Evolutionary conservation across 306 rosid genomes (phyloP).

Genomic region (Begonia peltatifolia): DNA sequence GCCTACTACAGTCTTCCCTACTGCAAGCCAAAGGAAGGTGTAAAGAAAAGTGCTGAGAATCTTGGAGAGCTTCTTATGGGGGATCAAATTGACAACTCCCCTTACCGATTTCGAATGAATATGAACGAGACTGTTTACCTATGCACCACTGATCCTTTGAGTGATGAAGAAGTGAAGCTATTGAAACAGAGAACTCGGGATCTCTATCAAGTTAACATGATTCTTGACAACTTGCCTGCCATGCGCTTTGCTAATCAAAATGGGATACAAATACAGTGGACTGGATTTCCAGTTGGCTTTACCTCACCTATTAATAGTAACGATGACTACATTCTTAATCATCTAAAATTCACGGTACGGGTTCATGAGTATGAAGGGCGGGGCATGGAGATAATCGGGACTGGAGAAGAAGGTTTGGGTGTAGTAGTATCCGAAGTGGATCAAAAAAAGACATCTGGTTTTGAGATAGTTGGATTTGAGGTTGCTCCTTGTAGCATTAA

Average conservation of each 20-base stretch:
- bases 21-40: constrained; percentile 34
- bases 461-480: constrained; percentile 80
- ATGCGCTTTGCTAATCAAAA: constrained; percentile 64
- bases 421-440: constrained; percentile 57
- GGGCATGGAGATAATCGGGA: constrained; percentile 54
- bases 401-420: constrained; percentile 77
- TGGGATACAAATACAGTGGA: constrained; percentile 69
- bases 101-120: constrained; percentile 56
- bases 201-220: constrained; percentile 82
- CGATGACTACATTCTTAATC: constrained; percentile 69
- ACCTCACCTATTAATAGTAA: constrained; percentile 30
- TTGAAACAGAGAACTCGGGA: constrained; percentile 66
- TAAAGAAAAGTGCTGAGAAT: constrained; percentile 77
- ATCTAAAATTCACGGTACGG: constrained; percentile 61
- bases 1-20: constrained; percentile 76
- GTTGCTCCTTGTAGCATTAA: constrained; percentile 62
- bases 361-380: constrained; percentile 80
- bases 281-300: constrained; percentile 75
- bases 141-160: constrained; percentile 46
- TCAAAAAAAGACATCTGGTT: constrained; percentile 59
- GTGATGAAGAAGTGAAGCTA: constrained; percentile 53
- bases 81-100: constrained; percentile 69
- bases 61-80: constrained; percentile 82
- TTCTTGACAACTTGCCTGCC: constrained; percentile 72
- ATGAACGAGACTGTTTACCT: constrained; percentile 46